Percentiles rank a stretch among this genome's conserved stretches.
phyloP scores from a whole-genome alignment of 2,329 filamentous ascomycete species.

The Hypomyces rosellus region DNA sequence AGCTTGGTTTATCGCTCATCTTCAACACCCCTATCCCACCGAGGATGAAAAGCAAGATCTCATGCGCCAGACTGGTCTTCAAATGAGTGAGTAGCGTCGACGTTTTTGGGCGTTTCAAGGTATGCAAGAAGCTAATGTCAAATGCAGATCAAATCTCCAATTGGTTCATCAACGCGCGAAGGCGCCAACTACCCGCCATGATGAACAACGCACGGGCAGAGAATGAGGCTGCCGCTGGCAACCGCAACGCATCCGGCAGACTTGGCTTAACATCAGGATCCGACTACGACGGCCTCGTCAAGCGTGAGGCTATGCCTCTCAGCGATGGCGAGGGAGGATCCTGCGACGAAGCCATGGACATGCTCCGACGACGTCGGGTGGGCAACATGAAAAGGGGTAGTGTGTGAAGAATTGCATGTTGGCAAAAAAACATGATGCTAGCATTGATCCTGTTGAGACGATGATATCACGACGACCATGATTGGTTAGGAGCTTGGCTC shows the following conservation, averaged over 20 bases:
- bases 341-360: conserved; percentile 39
- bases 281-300: conserved; percentile 6
- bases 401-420: conserved; percentile 26
- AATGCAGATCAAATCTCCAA: conserved; percentile 62
- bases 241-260: conserved; percentile 15
- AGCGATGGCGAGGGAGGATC: conserved; percentile 43
- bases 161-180: conserved; percentile 74
- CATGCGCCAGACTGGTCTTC: conserved; percentile 67
- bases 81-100: conserved; percentile 57
- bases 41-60: conserved; percentile 83
- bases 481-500: neutral
- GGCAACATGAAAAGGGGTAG: conserved; percentile 40
- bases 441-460: neutral
- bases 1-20: conserved; percentile 71
- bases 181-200: conserved; percentile 57
- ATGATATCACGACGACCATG: conserved; percentile 8
- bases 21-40: conserved; percentile 77
- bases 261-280: neutral
- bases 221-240: conserved; percentile 38
- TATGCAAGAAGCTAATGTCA: conserved; percentile 11
- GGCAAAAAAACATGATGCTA: no score
- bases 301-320: neutral
- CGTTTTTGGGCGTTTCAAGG: neutral
- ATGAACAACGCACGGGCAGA: conserved; percentile 51
- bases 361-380: conserved; percentile 23